A percentile compares a stretch with the other conserved stretches of the same genome.
Evolutionary conservation across 805 yeast species (phyloP).

Genomic region (Torulaspora microellipsoides): DNA sequence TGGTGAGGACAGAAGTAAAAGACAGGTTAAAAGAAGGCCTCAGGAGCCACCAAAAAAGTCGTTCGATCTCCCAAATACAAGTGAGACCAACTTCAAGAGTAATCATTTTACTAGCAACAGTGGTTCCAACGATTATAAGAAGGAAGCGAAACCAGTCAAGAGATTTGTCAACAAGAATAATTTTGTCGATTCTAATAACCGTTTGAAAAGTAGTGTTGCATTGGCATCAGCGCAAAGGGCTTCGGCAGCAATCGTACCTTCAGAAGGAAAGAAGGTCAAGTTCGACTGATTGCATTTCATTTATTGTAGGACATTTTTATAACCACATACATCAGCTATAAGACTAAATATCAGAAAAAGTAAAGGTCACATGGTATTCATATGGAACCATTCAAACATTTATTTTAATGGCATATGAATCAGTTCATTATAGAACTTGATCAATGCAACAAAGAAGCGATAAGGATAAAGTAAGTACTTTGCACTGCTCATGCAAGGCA

Average conservation of each 20-base stretch:
- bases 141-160: slow-evolving; percentile 4
- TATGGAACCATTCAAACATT: too few relatives aligned
- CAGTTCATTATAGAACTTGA: too few relatives aligned
- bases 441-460: too few relatives aligned
- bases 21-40: slow-evolving; percentile 45
- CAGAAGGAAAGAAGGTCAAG: slow-evolving; percentile 81
- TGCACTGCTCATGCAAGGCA: too few relatives aligned
- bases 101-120: slow-evolving; percentile 2
- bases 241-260: slow-evolving; percentile 80
- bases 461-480: too few relatives aligned
- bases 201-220: slow-evolving; percentile 76
- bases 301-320: background rate
- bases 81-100: slow-evolving; percentile 3
- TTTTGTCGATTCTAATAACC: slow-evolving; percentile 37
- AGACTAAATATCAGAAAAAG: too few relatives aligned
- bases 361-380: too few relatives aligned
- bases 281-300: slow-evolving; percentile 45
- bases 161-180: slow-evolving; percentile 6
- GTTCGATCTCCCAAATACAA: slow-evolving; percentile 20
- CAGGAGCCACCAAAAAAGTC: slow-evolving; percentile 23
- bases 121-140: background rate
- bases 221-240: slow-evolving; percentile 86
- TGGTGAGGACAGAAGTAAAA: slow-evolving; percentile 91
- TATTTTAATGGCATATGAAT: too few relatives aligned
- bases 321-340: background rate